phyloP scores from a whole-genome alignment of 1,284 basidiomycete genomes.

The Mycena citricolor region DNA sequence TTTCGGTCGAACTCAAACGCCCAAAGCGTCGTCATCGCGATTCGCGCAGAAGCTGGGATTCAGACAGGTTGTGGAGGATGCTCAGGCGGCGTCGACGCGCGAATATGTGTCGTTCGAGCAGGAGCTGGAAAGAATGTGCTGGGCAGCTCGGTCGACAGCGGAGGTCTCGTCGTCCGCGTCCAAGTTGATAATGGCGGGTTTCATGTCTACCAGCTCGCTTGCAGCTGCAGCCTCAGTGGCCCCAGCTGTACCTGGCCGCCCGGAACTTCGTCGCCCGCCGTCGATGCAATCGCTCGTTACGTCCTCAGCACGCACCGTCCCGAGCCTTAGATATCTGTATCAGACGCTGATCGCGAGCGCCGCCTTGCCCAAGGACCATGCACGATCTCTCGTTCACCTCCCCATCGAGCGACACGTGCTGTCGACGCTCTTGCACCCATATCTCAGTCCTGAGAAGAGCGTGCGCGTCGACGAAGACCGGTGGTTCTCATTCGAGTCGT shows the following conservation, averaged over 20 bases:
- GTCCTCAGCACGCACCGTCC: slow-evolving; percentile 18
- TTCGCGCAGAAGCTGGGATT: slow-evolving; percentile 54
- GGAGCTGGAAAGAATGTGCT: slow-evolving; percentile 53
- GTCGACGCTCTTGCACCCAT: slow-evolving; percentile 56
- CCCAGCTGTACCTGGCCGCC: slow-evolving; percentile 25
- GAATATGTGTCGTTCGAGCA: slow-evolving; percentile 47
- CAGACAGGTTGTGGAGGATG: slow-evolving; percentile 61
- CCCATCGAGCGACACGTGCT: slow-evolving; percentile 61
- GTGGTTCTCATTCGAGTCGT: slow-evolving; percentile 56
- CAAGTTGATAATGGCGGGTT: slow-evolving; percentile 41
- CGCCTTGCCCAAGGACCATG: too few relatives aligned
- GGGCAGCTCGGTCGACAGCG: slow-evolving; percentile 42
- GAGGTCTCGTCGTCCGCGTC: slow-evolving; percentile 1
- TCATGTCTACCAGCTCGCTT: slow-evolving; percentile 46
- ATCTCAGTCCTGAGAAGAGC: slow-evolving; percentile 40
- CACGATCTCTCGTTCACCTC: too few relatives aligned
- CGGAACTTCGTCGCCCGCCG: slow-evolving; percentile 38
- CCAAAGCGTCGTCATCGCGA: slow-evolving; percentile 55
- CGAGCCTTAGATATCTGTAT: slow-evolving; percentile 42
- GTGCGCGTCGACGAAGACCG: slow-evolving; percentile 48
- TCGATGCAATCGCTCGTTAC: slow-evolving; percentile 37
- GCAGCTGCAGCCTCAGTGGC: slow-evolving; percentile 28
- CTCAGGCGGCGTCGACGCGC: slow-evolving; percentile 28
- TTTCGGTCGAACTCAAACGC: slow-evolving; percentile 35
- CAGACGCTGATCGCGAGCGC: slow-evolving; percentile 41